phyloP scores from a whole-genome alignment of 768 basidiomycete species.

The Russula virescens region DNA sequence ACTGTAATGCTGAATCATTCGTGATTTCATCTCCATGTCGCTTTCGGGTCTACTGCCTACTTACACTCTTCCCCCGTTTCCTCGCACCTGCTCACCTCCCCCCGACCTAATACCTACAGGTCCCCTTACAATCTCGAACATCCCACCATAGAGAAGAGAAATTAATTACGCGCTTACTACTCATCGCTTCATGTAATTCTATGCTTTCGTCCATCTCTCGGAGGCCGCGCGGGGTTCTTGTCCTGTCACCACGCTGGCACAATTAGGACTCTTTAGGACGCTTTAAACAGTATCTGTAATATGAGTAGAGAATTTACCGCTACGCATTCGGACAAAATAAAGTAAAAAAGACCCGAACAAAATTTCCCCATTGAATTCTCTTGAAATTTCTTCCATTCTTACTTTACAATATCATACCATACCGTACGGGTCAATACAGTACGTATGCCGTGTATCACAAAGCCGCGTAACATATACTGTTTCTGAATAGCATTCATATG shows the following conservation, averaged over 20 bases:
- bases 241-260: neutral
- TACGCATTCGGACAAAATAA: neutral
- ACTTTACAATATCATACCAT: too few species aligned
- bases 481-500: too few species aligned
- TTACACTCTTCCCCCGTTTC: neutral
- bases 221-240: neutral
- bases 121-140: neutral
- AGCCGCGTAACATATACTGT: too few species aligned
- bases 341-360: neutral
- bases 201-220: neutral
- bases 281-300: neutral
- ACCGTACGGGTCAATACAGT: too few species aligned
- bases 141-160: neutral
- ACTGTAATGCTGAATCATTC: slow-evolving; percentile 19
- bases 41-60: neutral
- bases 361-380: neutral
- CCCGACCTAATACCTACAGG: neutral
- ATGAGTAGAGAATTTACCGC: neutral
- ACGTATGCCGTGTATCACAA: too few species aligned
- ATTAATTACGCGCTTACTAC: slow-evolving; percentile 13
- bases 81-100: neutral
- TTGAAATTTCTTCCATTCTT: too few species aligned
- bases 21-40: neutral
- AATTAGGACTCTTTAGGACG: neutral
- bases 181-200: slow-evolving; percentile 16